Percentiles rank a stretch among this genome's conserved stretches.
Evolutionary conservation across 1,139 yeast species (phyloP).

Genomic region (Pichia sp.): DNA sequence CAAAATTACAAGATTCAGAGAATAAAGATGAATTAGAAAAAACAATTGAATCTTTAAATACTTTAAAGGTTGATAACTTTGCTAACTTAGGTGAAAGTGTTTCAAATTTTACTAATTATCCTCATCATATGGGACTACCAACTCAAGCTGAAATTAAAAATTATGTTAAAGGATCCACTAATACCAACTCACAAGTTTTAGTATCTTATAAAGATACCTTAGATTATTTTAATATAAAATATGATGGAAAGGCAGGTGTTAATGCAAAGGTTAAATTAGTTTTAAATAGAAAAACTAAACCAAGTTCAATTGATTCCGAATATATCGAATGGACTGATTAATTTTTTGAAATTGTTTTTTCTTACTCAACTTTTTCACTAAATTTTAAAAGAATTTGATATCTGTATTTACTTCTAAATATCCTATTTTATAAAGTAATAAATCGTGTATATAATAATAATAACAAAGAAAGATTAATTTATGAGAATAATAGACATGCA

Average conservation of each 20-base stretch:
- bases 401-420: too few relatives aligned
- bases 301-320: conserved; percentile 49
- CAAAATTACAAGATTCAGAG: conserved; percentile 12
- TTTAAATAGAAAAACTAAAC: conserved; percentile 56
- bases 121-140: conserved; percentile 74
- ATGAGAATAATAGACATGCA: too few relatives aligned
- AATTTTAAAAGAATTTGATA: too few relatives aligned
- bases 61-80: conserved; percentile 34
- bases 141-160: conserved; percentile 50
- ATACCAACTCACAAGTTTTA: conserved; percentile 42
- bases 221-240: conserved; percentile 48
- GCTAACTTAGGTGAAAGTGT: conserved; percentile 30
- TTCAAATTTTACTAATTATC: conserved; percentile 57
- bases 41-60: conserved; percentile 18
- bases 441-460: not conserved
- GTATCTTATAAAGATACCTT: conserved; percentile 62
- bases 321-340: conserved; percentile 52
- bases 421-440: too few relatives aligned
- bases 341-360: too few relatives aligned
- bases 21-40: conserved; percentile 18
- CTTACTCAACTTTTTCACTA: too few relatives aligned
- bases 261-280: conserved; percentile 49
- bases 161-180: conserved; percentile 58
- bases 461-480: too few relatives aligned
- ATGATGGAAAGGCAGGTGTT: conserved; percentile 58